Base-by-base conservation (phyloP, 805 yeast genomes). In the Saccharomycopsis sp. region DNA sequence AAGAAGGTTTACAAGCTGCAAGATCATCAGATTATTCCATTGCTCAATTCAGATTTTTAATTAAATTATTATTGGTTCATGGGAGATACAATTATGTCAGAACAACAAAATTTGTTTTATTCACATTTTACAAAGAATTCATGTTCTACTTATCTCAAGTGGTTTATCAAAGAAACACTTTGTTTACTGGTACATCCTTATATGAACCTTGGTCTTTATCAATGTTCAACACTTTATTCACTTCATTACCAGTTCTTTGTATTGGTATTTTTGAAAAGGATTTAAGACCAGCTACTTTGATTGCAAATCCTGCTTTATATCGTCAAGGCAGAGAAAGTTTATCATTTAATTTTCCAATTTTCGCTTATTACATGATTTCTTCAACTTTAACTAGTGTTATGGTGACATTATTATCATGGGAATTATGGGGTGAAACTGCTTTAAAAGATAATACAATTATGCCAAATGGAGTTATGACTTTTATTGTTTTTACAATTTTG, bases 201-300 rank as follows among this genome's bases (percentile, higher is more conserved):
- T 92, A 85, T 59, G 98, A 94, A 55, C 79, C 89, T 31, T 88
- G 96, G 95, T 88, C 97, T 1, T 67, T 92, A 45, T 84, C 96
- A 0, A 88, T 94, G 96, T 92, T 83, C 65, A 94, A 92, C 57
- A 94, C 98, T 0, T 67, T 92, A 46, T 94, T 92, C 63, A 89
- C 98, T 0, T 85, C 96, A 0, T 64, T 92, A 37, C 88, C 96
- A 0, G 97, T 92, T 2, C 59, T 92, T 29, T 82, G 94, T 53
- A 67, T 92, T 39, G 99, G 99, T n/a, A 84, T 88, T 76, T 81
- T 92, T 59, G 95, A 89, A 52, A 82, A 81, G 54, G 99, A 92
- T 53, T 66, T 92, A 55, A 69, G 76, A 36, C 94, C 97, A 1
- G 74, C 92, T 1, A 89, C 97, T 0, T 66, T 92, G 39, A 57